A percentile compares a stretch with the other conserved stretches of the same genome.
These are phyloP conservation scores for Cutaneotrichosporon arboriforme DNA, from an alignment of 1,284 basidiomycete species.

Conservation along the genomic window DNA sequence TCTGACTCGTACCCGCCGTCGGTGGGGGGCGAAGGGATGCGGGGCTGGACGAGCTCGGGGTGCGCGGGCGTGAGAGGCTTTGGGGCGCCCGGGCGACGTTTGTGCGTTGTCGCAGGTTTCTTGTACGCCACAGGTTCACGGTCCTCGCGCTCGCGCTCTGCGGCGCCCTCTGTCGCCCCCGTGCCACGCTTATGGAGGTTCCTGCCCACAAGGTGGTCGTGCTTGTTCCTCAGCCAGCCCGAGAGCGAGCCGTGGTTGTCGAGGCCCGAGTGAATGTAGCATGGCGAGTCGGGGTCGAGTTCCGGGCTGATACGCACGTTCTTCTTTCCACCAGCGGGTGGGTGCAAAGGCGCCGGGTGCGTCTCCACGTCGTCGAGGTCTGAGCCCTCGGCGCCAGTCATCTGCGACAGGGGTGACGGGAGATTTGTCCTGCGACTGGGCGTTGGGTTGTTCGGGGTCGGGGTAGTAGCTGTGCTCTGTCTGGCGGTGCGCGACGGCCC, in stretches of 20 bases:
- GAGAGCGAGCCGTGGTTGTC: conserved; percentile 46
- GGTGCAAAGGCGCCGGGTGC: conserved; percentile 1
- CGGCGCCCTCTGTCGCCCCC: no score
- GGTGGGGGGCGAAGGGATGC: not conserved
- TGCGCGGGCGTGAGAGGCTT: conserved; percentile 10
- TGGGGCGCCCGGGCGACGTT: conserved; percentile 1
- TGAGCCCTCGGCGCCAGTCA: not conserved
- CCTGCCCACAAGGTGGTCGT: not conserved
- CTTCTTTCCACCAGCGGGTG: conserved; percentile 4
- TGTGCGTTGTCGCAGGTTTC: not conserved
- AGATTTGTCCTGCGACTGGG: no score
- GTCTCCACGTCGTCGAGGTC: no score
- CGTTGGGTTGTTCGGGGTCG: no score
- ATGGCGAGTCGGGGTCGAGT: conserved; percentile 22
- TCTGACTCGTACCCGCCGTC: conserved; percentile 38
- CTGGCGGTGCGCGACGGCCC: no score
- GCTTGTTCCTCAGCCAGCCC: conserved; percentile 37
- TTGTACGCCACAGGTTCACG: no score
- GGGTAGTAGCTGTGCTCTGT: no score
- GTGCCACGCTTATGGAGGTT: not conserved
- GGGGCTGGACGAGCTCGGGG: not conserved
- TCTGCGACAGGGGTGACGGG: not conserved
- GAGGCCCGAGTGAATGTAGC: conserved; percentile 50
- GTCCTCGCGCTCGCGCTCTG: not conserved
- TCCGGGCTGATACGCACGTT: conserved; percentile 17